Conservation (phyloP, 2,329 filamentous ascomycete species). For the Cladosporium sp. region DNA sequence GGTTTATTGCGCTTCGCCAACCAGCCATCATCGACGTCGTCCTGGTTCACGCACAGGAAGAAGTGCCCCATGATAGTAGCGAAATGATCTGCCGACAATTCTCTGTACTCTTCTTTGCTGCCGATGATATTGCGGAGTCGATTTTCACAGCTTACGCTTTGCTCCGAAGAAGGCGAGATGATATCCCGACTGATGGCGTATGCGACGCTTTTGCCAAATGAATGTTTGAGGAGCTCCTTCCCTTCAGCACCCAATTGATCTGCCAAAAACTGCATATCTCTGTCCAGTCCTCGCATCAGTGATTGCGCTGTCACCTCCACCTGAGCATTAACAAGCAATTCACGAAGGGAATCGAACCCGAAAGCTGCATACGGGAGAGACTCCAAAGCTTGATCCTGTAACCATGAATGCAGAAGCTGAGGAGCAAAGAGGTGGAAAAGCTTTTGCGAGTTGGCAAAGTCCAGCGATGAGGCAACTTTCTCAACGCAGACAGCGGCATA, state of each 20-base stretch:
- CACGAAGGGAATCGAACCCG: constrained; percentile 61
- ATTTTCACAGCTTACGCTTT: constrained; percentile 49
- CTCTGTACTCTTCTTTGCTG: constrained; percentile 52
- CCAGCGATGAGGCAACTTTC: constrained; percentile 59
- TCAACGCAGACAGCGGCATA: constrained; percentile 69
- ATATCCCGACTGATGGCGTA: constrained; percentile 80
- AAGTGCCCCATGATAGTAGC: constrained; percentile 70
- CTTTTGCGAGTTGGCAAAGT: constrained; percentile 58
- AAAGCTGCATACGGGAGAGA: constrained; percentile 82
- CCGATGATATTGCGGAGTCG: constrained; percentile 65
- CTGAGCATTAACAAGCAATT: constrained; percentile 64
- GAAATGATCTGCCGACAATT: constrained; percentile 63
- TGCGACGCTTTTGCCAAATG: constrained; percentile 72
- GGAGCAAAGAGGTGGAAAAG: constrained; percentile 81
- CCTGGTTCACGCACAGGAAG: constrained; percentile 64
- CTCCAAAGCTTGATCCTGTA: constrained; percentile 55
- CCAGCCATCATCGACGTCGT: constrained; percentile 64
- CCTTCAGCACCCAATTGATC: constrained; percentile 49
- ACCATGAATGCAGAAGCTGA: constrained; percentile 88
- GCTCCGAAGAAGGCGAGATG: constrained; percentile 33
- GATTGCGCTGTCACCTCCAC: constrained; percentile 74
- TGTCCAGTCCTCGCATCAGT: constrained; percentile 70
- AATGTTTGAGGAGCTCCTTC: constrained; percentile 54
- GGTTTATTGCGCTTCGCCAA: constrained; percentile 27
- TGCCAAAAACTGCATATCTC: constrained; percentile 56